Evolutionary conservation across 106 monocot genomes (phyloP).

Genomic region (Acorus gramineus): DNA sequence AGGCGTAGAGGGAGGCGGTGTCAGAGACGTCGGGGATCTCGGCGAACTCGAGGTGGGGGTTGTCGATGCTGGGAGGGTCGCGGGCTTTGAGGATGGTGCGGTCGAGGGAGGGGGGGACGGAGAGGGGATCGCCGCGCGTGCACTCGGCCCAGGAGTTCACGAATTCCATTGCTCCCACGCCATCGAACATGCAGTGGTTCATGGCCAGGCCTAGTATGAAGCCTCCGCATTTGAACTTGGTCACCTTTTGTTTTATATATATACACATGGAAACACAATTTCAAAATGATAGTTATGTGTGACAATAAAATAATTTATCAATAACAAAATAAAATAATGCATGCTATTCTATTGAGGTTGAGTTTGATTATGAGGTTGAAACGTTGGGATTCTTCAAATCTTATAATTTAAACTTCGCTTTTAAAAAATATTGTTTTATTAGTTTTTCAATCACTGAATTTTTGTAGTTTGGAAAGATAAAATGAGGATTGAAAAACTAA

Average conservation of each 20-base stretch:
- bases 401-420: too few species aligned
- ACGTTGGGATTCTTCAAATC: too few species aligned
- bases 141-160: constrained; percentile 79
- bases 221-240: constrained; percentile 71
- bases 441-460: too few species aligned
- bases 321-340: too few species aligned
- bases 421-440: too few species aligned
- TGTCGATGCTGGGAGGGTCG: constrained; percentile 29
- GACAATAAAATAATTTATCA: too few species aligned
- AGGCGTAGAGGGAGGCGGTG: constrained; percentile 22
- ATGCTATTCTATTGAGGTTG: too few species aligned
- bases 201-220: constrained; percentile 66
- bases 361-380: too few species aligned
- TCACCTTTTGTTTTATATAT: constrained; percentile 28
- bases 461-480: too few species aligned
- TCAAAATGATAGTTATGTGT: too few species aligned
- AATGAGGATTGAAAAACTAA: too few species aligned
- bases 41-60: constrained; percentile 54
- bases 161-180: constrained; percentile 76
- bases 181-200: constrained; percentile 96
- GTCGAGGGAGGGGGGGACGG: constrained; percentile 53
- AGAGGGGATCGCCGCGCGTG: constrained; percentile 39
- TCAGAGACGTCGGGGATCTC: constrained; percentile 53
- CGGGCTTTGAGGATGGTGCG: constrained; percentile 43
- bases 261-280: not conserved